phyloP scores from a whole-genome alignment of 768 basidiomycete genomes.

The Hypholoma sublateritium region DNA sequence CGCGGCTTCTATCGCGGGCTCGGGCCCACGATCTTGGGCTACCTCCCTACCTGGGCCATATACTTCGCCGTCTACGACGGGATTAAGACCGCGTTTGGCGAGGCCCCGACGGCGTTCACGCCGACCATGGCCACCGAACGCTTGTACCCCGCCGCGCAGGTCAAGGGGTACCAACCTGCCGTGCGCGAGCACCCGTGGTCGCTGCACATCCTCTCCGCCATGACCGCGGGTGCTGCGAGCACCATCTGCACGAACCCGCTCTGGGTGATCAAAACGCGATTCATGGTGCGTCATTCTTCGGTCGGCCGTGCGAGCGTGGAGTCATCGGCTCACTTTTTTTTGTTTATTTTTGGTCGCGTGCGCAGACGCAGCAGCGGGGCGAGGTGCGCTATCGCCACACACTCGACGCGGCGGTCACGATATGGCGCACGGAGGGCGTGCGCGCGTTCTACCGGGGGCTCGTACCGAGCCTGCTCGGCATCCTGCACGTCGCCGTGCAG shows the following conservation, averaged over 20 bases:
- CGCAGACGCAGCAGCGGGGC: constrained; percentile 77
- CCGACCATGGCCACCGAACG: constrained; percentile 34
- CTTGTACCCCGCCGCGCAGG: constrained; percentile 80
- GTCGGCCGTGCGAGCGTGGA: neutral
- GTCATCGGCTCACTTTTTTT: neutral
- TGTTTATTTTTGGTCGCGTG: neutral
- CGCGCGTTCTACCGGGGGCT: constrained; percentile 94
- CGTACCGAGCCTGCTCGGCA: constrained; percentile 89
- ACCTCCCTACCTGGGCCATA: constrained; percentile 98
- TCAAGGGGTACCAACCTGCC: constrained; percentile 82
- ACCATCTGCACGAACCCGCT: constrained; percentile 94
- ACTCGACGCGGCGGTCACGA: constrained; percentile 83
- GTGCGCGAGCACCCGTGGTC: constrained; percentile 83
- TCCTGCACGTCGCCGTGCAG: constrained; percentile 94
- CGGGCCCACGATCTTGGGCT: constrained; percentile 94
- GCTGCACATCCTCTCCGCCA: constrained; percentile 90
- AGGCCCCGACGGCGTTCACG: constrained; percentile 45
- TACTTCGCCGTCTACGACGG: constrained; percentile 98
- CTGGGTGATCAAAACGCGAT: constrained; percentile 99
- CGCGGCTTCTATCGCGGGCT: constrained; percentile 95
- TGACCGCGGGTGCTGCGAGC: constrained; percentile 92
- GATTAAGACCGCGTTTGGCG: constrained; percentile 83
- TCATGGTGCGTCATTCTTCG: constrained; percentile 69
- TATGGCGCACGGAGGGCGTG: constrained; percentile 86
- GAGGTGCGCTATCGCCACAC: constrained; percentile 88